Percentiles rank a stretch among this genome's conserved stretches.
Evolutionary conservation across 1,284 basidiomycete species (phyloP).

Genomic region (Tilletia setariae): DNA sequence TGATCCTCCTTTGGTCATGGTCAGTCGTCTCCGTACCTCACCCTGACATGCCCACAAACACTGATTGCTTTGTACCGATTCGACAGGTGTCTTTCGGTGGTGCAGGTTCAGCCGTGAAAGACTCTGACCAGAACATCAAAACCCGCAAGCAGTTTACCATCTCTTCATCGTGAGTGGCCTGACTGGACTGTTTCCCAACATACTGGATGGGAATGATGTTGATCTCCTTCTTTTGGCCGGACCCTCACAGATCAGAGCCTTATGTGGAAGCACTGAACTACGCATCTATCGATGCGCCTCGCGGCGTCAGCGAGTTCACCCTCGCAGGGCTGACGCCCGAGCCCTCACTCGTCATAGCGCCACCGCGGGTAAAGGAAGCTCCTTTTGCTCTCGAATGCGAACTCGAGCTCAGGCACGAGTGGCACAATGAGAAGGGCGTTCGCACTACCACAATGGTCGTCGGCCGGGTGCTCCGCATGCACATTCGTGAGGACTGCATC

Average conservation of each 20-base stretch:
- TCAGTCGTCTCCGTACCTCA: too few relatives aligned
- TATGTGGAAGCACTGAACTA: constrained; percentile 44
- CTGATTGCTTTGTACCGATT: too few relatives aligned
- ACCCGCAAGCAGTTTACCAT: constrained; percentile 34
- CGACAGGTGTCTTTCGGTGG: constrained; percentile 34
- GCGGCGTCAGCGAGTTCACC: constrained; percentile 35
- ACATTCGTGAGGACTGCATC: constrained; percentile 41
- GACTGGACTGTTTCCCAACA: not conserved
- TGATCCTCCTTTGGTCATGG: constrained; percentile 42
- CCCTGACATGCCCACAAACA: too few relatives aligned
- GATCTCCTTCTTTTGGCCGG: too few relatives aligned
- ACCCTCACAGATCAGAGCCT: constrained; percentile 37
- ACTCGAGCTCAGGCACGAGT: constrained; percentile 33
- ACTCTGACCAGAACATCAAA: constrained; percentile 40
- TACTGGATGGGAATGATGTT: too few relatives aligned
- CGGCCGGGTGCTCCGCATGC: constrained; percentile 33
- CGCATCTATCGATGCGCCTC: constrained; percentile 38
- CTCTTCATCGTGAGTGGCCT: constrained; percentile 22
- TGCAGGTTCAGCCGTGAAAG: constrained; percentile 31
- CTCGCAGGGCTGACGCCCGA: constrained; percentile 40
- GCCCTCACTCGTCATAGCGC: constrained; percentile 31
- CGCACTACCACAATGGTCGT: constrained; percentile 41
- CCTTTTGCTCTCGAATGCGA: constrained; percentile 45
- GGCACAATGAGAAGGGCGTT: constrained; percentile 32
- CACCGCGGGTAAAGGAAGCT: constrained; percentile 38